These are phyloP conservation scores for Cyclocybe cylindracea DNA, from an alignment of 768 basidiomycete genomes.

Conservation along the genomic window DNA sequence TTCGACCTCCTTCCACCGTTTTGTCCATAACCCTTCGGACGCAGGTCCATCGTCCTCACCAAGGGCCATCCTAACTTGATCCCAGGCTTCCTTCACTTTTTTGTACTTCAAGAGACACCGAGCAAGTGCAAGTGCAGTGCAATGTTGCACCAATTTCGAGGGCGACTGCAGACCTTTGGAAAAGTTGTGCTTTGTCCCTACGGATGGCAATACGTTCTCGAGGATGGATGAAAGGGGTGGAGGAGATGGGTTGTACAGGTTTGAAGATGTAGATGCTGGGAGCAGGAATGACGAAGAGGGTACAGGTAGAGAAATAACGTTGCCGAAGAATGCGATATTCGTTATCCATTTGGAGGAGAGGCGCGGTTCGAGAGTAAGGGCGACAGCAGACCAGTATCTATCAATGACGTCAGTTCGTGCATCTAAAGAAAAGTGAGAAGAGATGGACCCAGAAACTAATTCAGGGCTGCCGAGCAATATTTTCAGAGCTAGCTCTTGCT, in stretches of 20 bases:
- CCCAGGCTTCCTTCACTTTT: constrained; percentile 49
- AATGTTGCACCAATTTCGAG: constrained; percentile 81
- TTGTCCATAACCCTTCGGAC: constrained; percentile 70
- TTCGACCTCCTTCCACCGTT: constrained; percentile 66
- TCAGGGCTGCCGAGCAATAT: constrained; percentile 86
- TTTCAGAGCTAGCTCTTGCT: constrained; percentile 82
- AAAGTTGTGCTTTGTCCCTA: constrained; percentile 72
- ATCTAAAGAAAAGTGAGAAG: background rate
- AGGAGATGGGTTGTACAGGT: constrained; percentile 67
- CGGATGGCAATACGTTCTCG: constrained; percentile 78
- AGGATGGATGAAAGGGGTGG: constrained; percentile 72
- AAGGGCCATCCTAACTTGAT: constrained; percentile 49
- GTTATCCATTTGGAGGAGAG: constrained; percentile 90
- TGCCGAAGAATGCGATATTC: constrained; percentile 82
- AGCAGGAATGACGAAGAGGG: constrained; percentile 66
- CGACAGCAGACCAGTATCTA: constrained; percentile 73
- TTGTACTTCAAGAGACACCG: constrained; percentile 77
- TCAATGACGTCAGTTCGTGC: background rate
- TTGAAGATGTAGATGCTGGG: constrained; percentile 50
- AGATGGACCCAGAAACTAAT: constrained; percentile 70
- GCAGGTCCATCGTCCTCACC: constrained; percentile 51
- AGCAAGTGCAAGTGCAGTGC: constrained; percentile 74
- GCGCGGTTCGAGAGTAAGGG: constrained; percentile 80
- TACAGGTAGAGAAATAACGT: constrained; percentile 75
- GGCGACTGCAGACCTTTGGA: constrained; percentile 80